These are phyloP conservation scores for Colletotrichum viniferum DNA, from an alignment of 2,329 filamentous ascomycete species.

Conservation along the genomic window DNA sequence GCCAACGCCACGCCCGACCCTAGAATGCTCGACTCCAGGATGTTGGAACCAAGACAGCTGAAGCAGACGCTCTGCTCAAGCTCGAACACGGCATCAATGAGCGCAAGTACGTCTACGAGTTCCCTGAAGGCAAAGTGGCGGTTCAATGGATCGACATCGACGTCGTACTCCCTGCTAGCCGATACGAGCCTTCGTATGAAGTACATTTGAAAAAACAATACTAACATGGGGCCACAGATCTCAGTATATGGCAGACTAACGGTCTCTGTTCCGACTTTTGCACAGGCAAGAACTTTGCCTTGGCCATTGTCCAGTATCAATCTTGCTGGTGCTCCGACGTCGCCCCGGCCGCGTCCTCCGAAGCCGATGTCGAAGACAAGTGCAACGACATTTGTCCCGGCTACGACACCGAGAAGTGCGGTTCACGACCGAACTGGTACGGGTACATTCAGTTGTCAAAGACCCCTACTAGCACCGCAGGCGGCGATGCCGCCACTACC, in stretches of 20 bases:
- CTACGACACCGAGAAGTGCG: constrained; percentile 68
- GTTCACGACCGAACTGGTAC: constrained; percentile 52
- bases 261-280: constrained; percentile 71
- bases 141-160: not conserved
- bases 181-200: not conserved
- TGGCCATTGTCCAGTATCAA: constrained; percentile 68
- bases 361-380: constrained; percentile 35
- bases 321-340: constrained; percentile 80
- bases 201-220: not conserved
- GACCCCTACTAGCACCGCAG: constrained; percentile 60
- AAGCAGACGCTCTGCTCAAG: constrained; percentile 34
- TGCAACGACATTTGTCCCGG: constrained; percentile 71
- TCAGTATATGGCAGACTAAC: constrained; percentile 68
- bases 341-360: constrained; percentile 52
- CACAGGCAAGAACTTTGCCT: constrained; percentile 57
- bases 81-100: constrained; percentile 38
- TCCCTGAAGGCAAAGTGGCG: not conserved
- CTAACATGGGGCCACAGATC: constrained; percentile 40
- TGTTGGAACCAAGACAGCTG: constrained; percentile 22
- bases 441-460: constrained; percentile 67
- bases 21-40: not conserved
- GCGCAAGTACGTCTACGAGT: constrained; percentile 32
- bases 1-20: constrained; percentile 9
- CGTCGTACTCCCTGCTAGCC: not conserved
- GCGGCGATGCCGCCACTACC: constrained; percentile 18